Evolutionary conservation across 768 basidiomycete genomes (phyloP).

Genomic region (Mycena leptocephala): DNA sequence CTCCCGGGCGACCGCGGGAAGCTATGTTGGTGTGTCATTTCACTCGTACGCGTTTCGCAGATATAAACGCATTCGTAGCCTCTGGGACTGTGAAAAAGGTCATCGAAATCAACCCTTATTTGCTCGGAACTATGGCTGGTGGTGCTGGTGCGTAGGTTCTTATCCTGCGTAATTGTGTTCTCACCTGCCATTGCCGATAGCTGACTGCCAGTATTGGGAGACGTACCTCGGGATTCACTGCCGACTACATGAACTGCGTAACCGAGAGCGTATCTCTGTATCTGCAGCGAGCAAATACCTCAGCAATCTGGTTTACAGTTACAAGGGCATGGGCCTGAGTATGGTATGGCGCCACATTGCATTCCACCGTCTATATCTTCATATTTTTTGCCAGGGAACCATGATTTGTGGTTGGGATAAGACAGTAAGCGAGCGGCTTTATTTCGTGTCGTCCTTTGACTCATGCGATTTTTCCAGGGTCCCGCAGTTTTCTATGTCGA

Average conservation of each 20-base stretch:
- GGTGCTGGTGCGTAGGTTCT: constrained; percentile 83
- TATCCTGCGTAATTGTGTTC: background rate
- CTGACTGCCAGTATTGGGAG: constrained; percentile 98
- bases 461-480: constrained; percentile 65
- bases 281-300: constrained; percentile 99
- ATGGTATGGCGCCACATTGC: constrained; percentile 77
- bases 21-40: constrained; percentile 86
- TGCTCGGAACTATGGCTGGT: constrained; percentile 99
- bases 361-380: constrained; percentile 8
- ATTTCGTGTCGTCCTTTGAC: background rate
- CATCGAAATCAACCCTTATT: constrained; percentile 98
- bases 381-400: constrained; percentile 77
- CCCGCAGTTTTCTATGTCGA: constrained; percentile 98
- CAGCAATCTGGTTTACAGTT: constrained; percentile 96
- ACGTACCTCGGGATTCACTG: constrained; percentile 99
- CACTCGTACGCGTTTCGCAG: background rate
- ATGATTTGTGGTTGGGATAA: constrained; percentile 99
- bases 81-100: constrained; percentile 99
- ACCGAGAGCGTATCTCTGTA: constrained; percentile 97
- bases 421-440: constrained; percentile 74
- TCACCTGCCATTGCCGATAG: constrained; percentile 53
- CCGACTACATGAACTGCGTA: constrained; percentile 95
- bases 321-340: constrained; percentile 99
- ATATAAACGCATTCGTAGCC: constrained; percentile 64
- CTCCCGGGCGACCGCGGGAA: constrained; percentile 96